Evolutionary conservation across 768 basidiomycete species (phyloP).

Genomic region (Leccinellum luteum): DNA sequence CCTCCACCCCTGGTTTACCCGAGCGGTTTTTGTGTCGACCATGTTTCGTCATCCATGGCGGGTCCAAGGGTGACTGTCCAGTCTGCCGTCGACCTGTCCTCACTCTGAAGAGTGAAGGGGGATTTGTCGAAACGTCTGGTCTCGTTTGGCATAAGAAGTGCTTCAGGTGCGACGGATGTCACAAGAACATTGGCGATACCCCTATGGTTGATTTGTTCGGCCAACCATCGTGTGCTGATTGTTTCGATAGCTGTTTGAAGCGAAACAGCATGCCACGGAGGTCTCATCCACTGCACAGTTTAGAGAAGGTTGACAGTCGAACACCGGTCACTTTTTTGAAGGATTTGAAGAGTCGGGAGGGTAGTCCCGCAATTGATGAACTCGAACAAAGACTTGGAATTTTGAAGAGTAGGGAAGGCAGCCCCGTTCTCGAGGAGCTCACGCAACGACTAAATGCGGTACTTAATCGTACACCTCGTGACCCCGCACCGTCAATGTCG

Average conservation of each 20-base stretch:
- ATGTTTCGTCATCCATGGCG: constrained; percentile 71
- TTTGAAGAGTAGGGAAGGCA: constrained; percentile 49
- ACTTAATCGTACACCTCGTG: constrained; percentile 35
- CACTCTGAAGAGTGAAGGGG: constrained; percentile 72
- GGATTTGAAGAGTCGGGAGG: constrained; percentile 45
- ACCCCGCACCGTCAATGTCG: constrained; percentile 27
- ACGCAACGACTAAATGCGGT: constrained; percentile 42
- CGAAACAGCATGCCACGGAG: constrained; percentile 41
- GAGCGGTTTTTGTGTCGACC: constrained; percentile 70
- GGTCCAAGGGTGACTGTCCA: constrained; percentile 73
- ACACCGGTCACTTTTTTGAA: constrained; percentile 48
- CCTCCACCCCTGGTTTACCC: constrained; percentile 25
- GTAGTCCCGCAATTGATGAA: constrained; percentile 63
- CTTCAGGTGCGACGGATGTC: constrained; percentile 73
- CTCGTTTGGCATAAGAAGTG: constrained; percentile 81
- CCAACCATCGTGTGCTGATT: constrained; percentile 73
- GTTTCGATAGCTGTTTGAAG: constrained; percentile 75
- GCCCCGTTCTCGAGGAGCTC: constrained; percentile 52
- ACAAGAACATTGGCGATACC: constrained; percentile 64
- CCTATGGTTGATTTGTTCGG: constrained; percentile 87
- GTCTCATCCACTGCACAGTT: constrained; percentile 37
- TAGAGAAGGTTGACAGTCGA: constrained; percentile 29
- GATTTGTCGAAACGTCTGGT: constrained; percentile 67
- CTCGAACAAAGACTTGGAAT: constrained; percentile 61
- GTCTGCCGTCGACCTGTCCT: constrained; percentile 69